Evolutionary conservation across 495 filamentous ascomycete genomes (phyloP).

Genomic region (Aspergillus funiculosus): DNA sequence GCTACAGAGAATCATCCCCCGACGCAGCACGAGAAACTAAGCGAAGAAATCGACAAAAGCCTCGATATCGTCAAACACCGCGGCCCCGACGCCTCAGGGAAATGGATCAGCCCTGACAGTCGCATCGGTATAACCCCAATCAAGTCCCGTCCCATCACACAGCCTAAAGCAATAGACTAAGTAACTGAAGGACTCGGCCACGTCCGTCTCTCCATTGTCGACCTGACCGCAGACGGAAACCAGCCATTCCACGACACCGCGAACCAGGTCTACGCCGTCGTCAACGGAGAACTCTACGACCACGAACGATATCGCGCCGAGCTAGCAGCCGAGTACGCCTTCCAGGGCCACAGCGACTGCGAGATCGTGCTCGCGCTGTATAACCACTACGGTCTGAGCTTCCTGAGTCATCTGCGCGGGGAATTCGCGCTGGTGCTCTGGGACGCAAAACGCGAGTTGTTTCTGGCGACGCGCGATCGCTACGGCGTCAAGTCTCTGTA

Average conservation of each 20-base stretch:
- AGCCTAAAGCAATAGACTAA: neutral
- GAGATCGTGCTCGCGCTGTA: constrained; percentile 50
- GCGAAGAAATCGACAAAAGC: constrained; percentile 15
- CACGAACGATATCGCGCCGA: constrained; percentile 33
- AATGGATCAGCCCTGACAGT: constrained; percentile 40
- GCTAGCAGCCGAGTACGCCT: constrained; percentile 34
- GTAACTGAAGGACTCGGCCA: constrained; percentile 34
- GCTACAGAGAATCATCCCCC: neutral
- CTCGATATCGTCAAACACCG: constrained; percentile 42
- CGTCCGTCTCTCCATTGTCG: constrained; percentile 47
- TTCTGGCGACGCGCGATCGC: constrained; percentile 44
- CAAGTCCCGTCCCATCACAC: neutral
- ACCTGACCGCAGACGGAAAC: constrained; percentile 37
- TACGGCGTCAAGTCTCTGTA: constrained; percentile 51
- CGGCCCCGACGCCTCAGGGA: constrained; percentile 41
- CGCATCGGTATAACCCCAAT: constrained; percentile 25
- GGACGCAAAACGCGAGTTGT: constrained; percentile 30
- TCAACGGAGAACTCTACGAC: constrained; percentile 54
- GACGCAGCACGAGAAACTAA: neutral
- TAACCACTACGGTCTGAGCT: constrained; percentile 38
- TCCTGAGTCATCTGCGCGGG: constrained; percentile 42
- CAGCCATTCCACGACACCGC: constrained; percentile 44
- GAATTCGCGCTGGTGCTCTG: constrained; percentile 47
- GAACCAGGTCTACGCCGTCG: constrained; percentile 41
- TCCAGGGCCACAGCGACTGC: constrained; percentile 37